Base-by-base conservation (phyloP, 768 basidiomycete species). In the Imleria badia region DNA sequence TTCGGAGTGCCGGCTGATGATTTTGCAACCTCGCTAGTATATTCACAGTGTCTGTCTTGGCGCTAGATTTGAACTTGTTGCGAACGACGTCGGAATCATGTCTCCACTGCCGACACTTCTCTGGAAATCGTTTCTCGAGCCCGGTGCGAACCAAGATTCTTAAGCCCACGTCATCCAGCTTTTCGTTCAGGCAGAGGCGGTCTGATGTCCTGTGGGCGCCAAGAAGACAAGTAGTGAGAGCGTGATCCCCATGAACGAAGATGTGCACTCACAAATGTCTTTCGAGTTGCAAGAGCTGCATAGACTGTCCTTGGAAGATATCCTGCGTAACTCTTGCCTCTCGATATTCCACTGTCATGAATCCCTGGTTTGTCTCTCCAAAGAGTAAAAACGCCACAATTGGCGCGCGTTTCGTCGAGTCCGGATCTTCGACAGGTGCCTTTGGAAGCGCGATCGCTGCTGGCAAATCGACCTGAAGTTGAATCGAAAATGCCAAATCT, bases 341-440 rank as follows among this genome's bases (percentile, higher is more conserved):
- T 48, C 50, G 49, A 56, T 70, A 63, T n/a, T 60, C 53, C 8
- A 66, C 63, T 0, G 72, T 74, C 60, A 79, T 51, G 48, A 80
- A 73, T 2, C 69, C 79, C 55, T 78, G 77, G 2, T 51, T 23
- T 1, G 72, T 73, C 57, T 80, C 79, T 4, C 78, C n/a, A n/a
- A n/a, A n/a, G n/a, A n/a, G n/a, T n/a, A n/a, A n/a, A n/a, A n/a
- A n/a, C n/a, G n/a, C n/a, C 76, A 33, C 45, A 6, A 66, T 55
- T 0, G 51, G 47, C 3, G 6, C 35, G 1, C 54, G 52, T 41
- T 61, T 56, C 1, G 50, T 45, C 3, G 57, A 13, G 31, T 45
- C 53, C 2, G 48, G 22, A 38, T 49, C 48, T 19, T 62, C 60
- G 2, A n/a, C 6, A 31, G 47, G 55, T 14, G 44, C 46, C 13